phyloP scores from a whole-genome alignment of 306 rosid species.

The Lablab purpureus region DNA sequence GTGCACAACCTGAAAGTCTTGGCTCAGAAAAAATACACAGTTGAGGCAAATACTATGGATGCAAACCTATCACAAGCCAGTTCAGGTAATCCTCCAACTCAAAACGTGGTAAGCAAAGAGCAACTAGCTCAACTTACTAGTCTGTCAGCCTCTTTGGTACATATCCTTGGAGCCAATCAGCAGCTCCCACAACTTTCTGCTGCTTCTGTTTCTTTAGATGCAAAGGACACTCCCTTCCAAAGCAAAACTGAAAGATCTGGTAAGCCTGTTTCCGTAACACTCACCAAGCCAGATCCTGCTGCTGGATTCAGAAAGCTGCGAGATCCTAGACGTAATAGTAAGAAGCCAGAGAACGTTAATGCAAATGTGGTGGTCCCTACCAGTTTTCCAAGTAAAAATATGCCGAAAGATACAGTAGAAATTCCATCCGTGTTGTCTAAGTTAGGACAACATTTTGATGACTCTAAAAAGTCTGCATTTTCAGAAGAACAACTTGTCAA shows the following conservation, averaged over 20 bases:
- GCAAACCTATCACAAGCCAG: conserved; percentile 54
- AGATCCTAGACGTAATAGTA: conserved; percentile 61
- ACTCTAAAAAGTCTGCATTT: conserved; percentile 45
- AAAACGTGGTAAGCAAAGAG: conserved; percentile 60
- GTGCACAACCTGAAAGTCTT: conserved; percentile 48
- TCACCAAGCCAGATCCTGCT: conserved; percentile 55
- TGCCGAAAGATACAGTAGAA: conserved; percentile 48
- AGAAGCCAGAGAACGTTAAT: conserved; percentile 58
- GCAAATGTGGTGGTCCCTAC: conserved; percentile 45
- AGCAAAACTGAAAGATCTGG: conserved; percentile 55
- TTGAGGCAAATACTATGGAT: conserved; percentile 53
- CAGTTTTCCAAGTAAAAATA: conserved; percentile 49
- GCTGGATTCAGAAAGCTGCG: conserved; percentile 58
- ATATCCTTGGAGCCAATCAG: conserved; percentile 65
- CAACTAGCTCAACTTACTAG: conserved; percentile 62
- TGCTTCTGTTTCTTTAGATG: conserved; percentile 57
- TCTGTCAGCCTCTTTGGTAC: conserved; percentile 79
- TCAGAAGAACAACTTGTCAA: conserved; percentile 49
- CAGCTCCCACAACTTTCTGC: conserved; percentile 76
- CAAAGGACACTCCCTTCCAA: conserved; percentile 50
- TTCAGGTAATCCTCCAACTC: conserved; percentile 58
- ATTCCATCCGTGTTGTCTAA: conserved; percentile 51
- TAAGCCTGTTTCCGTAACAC: conserved; percentile 55
- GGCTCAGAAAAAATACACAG: conserved; percentile 53
- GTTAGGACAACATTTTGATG: conserved; percentile 45